Conservation (phyloP, 768 basidiomycete genomes). For the Crassisporium funariophilum region DNA sequence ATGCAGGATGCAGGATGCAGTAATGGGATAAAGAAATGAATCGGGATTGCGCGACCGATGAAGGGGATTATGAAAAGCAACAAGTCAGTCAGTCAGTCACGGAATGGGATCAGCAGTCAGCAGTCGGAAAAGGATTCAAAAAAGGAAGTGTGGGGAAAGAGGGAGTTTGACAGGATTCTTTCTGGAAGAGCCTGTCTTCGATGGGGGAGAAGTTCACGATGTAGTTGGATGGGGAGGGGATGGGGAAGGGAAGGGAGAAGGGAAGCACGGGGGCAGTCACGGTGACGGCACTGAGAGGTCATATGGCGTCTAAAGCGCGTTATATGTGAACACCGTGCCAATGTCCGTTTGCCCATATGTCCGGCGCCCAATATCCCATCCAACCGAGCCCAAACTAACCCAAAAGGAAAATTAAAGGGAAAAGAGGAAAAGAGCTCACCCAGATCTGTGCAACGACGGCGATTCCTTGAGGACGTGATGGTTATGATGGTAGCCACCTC, state of each 20-base stretch:
- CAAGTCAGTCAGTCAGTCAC: conserved; percentile 13
- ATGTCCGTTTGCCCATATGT: too few relatives aligned
- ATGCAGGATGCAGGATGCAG: too few relatives aligned
- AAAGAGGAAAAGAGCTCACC: conserved; percentile 40
- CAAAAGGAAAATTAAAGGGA: conserved; percentile 5
- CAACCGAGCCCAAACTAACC: too few relatives aligned
- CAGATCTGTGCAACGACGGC: conserved; percentile 50
- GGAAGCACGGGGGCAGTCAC: conserved; percentile 11
- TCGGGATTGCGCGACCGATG: conserved; percentile 8
- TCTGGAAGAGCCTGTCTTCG: conserved; percentile 8
- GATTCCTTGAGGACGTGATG: conserved; percentile 17
- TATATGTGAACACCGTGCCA: too few relatives aligned
- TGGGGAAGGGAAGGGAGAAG: conserved; percentile 17
- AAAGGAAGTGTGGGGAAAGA: too few relatives aligned
- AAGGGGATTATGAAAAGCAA: conserved; percentile 7
- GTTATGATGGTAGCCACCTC: neutral
- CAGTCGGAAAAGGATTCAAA: too few relatives aligned
- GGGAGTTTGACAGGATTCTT: conserved; percentile 18
- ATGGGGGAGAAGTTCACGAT: neutral
- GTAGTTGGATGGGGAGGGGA: neutral
- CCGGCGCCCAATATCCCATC: too few relatives aligned
- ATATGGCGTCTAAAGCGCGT: too few relatives aligned
- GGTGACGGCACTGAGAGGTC: too few relatives aligned
- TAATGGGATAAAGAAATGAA: conserved; percentile 8
- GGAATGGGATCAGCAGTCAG: too few relatives aligned